Percentiles rank a stretch among this genome's conserved stretches.
Evolutionary conservation across 352 stramenopile genomes (phyloP).

Genomic region (Pythium phragmitis): DNA sequence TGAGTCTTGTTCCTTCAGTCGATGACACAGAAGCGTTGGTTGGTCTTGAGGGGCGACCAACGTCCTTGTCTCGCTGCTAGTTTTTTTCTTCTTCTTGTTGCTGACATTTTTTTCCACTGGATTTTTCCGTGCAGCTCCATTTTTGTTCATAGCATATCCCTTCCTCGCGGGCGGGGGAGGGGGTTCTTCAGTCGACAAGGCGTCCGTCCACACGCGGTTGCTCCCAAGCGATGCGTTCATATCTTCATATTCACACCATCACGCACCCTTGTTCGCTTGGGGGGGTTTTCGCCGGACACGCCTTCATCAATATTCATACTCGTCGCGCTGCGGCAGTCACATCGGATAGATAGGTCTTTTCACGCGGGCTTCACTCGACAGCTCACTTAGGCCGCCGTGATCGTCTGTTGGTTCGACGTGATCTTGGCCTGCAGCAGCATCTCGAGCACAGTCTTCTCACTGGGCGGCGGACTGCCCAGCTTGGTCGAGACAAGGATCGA

Average conservation of each 20-base stretch:
- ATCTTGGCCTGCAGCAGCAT: conserved; percentile 16
- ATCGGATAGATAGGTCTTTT: too few species aligned
- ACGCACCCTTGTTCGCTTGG: background rate
- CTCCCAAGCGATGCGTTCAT: background rate
- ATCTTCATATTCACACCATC: conserved; percentile 4
- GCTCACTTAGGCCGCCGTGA: conserved; percentile 20
- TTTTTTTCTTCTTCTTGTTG: conserved; percentile 9
- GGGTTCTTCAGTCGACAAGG: too few species aligned
- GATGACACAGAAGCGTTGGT: background rate
- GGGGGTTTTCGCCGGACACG: too few species aligned
- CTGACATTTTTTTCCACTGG: conserved; percentile 2
- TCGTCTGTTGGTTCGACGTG: conserved; percentile 10
- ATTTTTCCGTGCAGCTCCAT: conserved; percentile 10
- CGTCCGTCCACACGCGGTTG: too few species aligned
- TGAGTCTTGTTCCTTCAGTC: conserved; percentile 11
- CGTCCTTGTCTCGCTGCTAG: background rate
- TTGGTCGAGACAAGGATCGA: conserved; percentile 19
- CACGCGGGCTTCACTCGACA: too few species aligned
- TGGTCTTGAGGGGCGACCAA: too few species aligned
- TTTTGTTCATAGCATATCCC: conserved; percentile 10
- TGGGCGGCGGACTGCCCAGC: conserved; percentile 2
- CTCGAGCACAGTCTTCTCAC: conserved; percentile 17
- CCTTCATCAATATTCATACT: background rate
- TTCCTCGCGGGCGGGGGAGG: too few species aligned
- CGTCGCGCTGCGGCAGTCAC: background rate